Evolutionary conservation across 148 eudicot species (phyloP).

Genomic region (Diospyros kaki): DNA sequence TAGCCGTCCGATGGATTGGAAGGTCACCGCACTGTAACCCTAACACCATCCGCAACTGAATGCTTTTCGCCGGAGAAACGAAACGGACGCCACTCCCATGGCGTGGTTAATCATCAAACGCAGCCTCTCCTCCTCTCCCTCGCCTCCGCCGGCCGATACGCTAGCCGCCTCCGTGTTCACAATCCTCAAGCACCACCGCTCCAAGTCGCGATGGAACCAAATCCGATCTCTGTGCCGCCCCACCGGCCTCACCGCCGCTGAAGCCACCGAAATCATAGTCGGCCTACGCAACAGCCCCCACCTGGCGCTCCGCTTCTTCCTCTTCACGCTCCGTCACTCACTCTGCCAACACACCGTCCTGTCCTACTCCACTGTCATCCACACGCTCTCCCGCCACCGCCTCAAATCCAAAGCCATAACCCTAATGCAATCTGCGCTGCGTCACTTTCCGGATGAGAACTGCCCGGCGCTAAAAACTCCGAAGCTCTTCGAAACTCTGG

Average conservation of each 20-base stretch:
- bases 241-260: conserved; percentile 43
- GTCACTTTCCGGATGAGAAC: conserved; percentile 8
- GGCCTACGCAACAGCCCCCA: conserved; percentile 54
- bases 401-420: conserved; percentile 35
- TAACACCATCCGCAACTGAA: too few relatives aligned
- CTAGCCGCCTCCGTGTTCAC: conserved; percentile 43
- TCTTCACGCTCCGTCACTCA: conserved; percentile 37
- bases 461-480: not conserved
- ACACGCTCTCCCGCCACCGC: conserved; percentile 61
- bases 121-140: conserved; percentile 11
- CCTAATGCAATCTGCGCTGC: conserved; percentile 47
- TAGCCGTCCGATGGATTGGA: too few relatives aligned
- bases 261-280: conserved; percentile 54
- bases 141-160: conserved; percentile 15
- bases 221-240: conserved; percentile 53
- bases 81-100: conserved; percentile 19
- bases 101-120: conserved; percentile 24
- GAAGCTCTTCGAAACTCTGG: conserved; percentile 38
- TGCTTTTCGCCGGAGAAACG: too few relatives aligned
- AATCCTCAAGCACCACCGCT: conserved; percentile 57
- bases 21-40: too few relatives aligned
- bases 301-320: conserved; percentile 62
- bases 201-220: conserved; percentile 65
- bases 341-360: conserved; percentile 42
- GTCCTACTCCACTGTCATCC: conserved; percentile 66